Conservation (phyloP, 148 eudicot genomes). For the Spergularia marina region DNA sequence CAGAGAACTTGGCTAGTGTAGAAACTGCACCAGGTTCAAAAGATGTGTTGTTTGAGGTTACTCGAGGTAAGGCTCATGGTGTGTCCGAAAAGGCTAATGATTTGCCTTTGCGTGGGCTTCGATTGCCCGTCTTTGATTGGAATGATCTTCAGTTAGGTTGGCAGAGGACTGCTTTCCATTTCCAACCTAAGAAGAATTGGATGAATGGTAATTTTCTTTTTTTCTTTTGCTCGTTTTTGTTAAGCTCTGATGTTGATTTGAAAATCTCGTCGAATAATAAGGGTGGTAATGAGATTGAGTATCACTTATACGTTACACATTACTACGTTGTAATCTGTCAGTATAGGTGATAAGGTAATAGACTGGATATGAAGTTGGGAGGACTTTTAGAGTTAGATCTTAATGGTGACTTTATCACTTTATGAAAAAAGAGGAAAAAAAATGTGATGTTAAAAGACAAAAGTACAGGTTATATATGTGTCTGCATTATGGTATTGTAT, state of each 20-base stretch:
- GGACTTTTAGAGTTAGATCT: slow-evolving; percentile 2
- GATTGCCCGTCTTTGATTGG: slow-evolving; percentile 37
- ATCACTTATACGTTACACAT: too few species aligned
- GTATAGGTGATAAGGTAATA: too few species aligned
- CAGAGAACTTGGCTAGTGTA: slow-evolving; percentile 20
- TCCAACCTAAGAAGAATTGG: slow-evolving; percentile 71
- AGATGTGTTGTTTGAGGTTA: slow-evolving; percentile 15
- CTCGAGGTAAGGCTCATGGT: slow-evolving; percentile 58
- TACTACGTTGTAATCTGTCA: too few species aligned
- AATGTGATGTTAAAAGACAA: background rate
- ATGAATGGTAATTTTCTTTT: slow-evolving; percentile 55
- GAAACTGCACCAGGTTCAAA: slow-evolving; percentile 9
- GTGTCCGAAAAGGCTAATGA: slow-evolving; percentile 52
- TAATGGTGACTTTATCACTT: background rate
- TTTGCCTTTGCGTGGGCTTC: slow-evolving; percentile 17
- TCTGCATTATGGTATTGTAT: slow-evolving; percentile 14
- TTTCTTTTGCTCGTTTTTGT: background rate
- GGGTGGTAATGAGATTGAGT: too few species aligned
- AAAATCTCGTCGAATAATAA: too few species aligned
- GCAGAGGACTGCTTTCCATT: slow-evolving; percentile 72
- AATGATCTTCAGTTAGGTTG: slow-evolving; percentile 43
- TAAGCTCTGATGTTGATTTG: too few species aligned
- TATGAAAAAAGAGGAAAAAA: background rate
- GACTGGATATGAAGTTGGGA: too few species aligned
- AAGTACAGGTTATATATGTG: slow-evolving; percentile 11